These are phyloP conservation scores for Chalciporus sphaerocephalus DNA, from an alignment of 768 basidiomycete genomes.

Conservation along the genomic window DNA sequence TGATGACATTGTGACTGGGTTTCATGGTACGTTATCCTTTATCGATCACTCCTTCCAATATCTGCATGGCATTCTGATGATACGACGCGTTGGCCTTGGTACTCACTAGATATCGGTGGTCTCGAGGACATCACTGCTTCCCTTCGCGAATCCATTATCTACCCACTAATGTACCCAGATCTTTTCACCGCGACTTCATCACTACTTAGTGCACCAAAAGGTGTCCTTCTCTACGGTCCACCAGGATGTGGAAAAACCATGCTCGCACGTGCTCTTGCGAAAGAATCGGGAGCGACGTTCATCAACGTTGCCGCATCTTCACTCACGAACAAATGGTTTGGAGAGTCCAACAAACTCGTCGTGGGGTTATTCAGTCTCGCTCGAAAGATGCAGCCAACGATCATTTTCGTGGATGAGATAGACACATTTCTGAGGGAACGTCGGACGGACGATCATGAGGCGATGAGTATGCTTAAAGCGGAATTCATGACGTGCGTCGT, in stretches of 20 bases:
- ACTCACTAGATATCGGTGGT: constrained; percentile 92
- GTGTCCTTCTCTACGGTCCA: constrained; percentile 92
- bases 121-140: constrained; percentile 86
- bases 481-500: constrained; percentile 82
- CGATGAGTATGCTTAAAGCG: constrained; percentile 98
- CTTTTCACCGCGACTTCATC: constrained; percentile 80
- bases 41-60: neutral
- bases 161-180: constrained; percentile 85
- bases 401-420: constrained; percentile 99
- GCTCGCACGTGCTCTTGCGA: constrained; percentile 97
- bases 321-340: constrained; percentile 80
- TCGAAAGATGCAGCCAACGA: constrained; percentile 86
- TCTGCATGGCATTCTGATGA: too few relatives aligned
- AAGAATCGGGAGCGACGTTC: constrained; percentile 95
- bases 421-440: constrained; percentile 92
- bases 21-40: constrained; percentile 50
- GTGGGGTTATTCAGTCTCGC: constrained; percentile 93
- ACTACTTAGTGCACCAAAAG: constrained; percentile 88
- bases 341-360: constrained; percentile 92
- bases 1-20: constrained; percentile 76
- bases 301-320: constrained; percentile 80
- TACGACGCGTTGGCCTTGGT: too few relatives aligned
- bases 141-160: constrained; percentile 93
- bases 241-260: constrained; percentile 99
- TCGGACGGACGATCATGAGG: constrained; percentile 88